phyloP scores from a whole-genome alignment of 495 filamentous ascomycete species.

The Friedmanniomyces simplex region DNA sequence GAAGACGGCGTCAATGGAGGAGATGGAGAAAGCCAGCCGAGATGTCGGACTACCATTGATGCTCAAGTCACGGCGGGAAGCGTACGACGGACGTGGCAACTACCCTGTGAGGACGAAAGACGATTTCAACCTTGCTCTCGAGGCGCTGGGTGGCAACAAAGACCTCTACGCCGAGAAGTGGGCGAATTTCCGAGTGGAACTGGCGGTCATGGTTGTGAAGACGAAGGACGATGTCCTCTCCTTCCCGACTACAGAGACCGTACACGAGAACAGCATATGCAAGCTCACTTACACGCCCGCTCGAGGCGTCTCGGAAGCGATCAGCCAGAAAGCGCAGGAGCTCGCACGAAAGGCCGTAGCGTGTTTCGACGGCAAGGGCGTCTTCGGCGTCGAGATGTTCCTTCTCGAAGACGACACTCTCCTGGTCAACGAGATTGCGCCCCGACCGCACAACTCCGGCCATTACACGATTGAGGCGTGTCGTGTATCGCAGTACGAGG shows the following conservation, averaged over 20 bases:
- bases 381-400: constrained; percentile 97
- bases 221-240: constrained; percentile 68
- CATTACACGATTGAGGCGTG: constrained; percentile 97
- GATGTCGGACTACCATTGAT: constrained; percentile 79
- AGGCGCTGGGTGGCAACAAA: constrained; percentile 52
- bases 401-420: constrained; percentile 61
- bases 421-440: constrained; percentile 89
- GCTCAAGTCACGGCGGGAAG: constrained; percentile 86
- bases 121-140: constrained; percentile 59
- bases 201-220: constrained; percentile 91
- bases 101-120: constrained; percentile 56
- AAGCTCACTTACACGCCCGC: constrained; percentile 86
- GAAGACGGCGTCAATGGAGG: constrained; percentile 40
- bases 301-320: constrained; percentile 50
- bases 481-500: constrained; percentile 79
- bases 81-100: constrained; percentile 92
- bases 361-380: constrained; percentile 75
- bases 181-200: constrained; percentile 73
- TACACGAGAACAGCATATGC: constrained; percentile 93
- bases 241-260: constrained; percentile 85
- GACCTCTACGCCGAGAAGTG: constrained; percentile 86
- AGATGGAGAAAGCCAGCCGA: constrained; percentile 52
- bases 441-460: constrained; percentile 89
- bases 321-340: constrained; percentile 57
- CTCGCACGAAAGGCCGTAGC: constrained; percentile 70